Evolutionary conservation across 2,329 filamentous ascomycete genomes (phyloP), one percentile per base, ranked within the genome.

Genomic region (Scedosporium minutisporum): DNA sequence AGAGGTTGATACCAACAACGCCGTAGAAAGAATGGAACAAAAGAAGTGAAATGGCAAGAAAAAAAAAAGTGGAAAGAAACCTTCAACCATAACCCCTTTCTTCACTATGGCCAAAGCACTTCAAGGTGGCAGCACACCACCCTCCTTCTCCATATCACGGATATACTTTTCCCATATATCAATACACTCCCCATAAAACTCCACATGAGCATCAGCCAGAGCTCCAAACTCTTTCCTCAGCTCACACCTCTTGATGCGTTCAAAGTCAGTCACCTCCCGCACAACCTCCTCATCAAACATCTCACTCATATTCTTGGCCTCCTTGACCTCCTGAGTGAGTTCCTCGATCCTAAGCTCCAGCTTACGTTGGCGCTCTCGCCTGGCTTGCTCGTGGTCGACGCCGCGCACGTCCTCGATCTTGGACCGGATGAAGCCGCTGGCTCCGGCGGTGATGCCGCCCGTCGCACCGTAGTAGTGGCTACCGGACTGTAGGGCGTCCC

Each of bases 371-470:
- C 93, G 85, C 73, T 97, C 93, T 14, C 93, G 86, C 1, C 93
- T 87, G 14, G 89, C 87, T 70, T 96, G 91, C 73, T 97, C 95
- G 75, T 97, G 95, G 74, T 99, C 95, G 3, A 99, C 93, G 14
- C 95, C 95, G 18, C 95, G 87, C 66, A 97, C 93, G 71, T 99
- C 95, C 75, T 99, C 95, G 70, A 99, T 89, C 76, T 97, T 97
- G 72, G 89, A 88, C 55, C 93, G 89, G 67, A 99, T 84, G 78
- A 97, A 97, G 3, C 90, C 88, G 12, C 88, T 90, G 0, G 92
- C 89, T 0, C 92, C 92, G 21, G 48, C 60, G 5, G 87, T 86
- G 66, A 90, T 80, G 62, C 82, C 80, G 58, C 85, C 84, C 23
- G 71, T 68, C 60, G 67, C 66, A 23, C 71, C 73, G 51, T 46